Conservation (phyloP, 345 rosid genomes). For the Balakata baccata region DNA sequence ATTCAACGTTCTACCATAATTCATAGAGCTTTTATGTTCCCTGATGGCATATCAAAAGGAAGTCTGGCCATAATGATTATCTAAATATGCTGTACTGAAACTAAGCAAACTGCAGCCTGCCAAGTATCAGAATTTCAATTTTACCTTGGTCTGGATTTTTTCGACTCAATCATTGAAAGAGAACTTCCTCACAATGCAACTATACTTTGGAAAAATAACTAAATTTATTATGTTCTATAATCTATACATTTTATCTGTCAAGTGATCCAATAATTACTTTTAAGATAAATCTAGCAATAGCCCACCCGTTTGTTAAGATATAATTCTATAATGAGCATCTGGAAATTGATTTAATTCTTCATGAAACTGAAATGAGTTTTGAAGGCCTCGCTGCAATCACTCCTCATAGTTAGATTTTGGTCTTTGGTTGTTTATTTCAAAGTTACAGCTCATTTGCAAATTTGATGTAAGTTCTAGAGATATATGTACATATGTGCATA, state of each 20-base stretch:
- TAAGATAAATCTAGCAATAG: background rate
- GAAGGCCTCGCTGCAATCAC: background rate
- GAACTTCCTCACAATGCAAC: background rate
- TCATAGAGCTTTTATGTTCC: background rate
- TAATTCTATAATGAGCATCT: background rate
- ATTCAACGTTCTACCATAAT: no score
- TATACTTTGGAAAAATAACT: background rate
- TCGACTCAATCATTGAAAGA: background rate
- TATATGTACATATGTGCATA: background rate
- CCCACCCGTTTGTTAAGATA: no score
- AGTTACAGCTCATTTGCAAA: no score
- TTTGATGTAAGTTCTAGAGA: no score
- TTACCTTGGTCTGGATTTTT: background rate
- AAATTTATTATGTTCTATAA: background rate
- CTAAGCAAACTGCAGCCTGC: background rate
- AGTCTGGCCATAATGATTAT: background rate
- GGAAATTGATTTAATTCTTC: background rate
- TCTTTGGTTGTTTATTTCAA: no score
- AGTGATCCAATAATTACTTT: background rate
- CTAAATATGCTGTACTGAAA: background rate
- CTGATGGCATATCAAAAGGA: background rate
- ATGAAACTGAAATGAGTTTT: background rate
- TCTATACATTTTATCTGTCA: no score
- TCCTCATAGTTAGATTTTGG: background rate
- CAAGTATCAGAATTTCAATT: background rate